Evolutionary conservation across 108 stramenopile genomes (phyloP).

Genomic region (Schizochytrium sp.): DNA sequence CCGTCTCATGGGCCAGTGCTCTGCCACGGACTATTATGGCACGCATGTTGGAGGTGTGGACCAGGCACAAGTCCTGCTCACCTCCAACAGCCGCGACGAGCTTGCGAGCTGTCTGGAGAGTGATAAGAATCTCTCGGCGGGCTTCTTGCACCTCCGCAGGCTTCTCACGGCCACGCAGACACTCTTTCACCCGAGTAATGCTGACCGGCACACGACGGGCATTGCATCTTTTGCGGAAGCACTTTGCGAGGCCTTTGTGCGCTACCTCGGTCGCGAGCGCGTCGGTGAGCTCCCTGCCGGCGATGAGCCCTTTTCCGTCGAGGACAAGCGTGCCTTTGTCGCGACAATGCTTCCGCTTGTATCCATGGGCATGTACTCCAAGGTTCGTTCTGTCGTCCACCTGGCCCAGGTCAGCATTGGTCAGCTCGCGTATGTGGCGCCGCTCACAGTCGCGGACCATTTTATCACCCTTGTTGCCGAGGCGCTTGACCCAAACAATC

Average conservation of each 20-base stretch:
- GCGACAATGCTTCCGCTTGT: background rate
- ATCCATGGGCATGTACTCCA: slow-evolving; percentile 10
- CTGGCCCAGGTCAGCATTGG: background rate
- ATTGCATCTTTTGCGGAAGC: background rate
- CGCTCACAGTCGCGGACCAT: background rate
- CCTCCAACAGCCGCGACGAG: background rate
- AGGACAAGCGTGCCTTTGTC: background rate
- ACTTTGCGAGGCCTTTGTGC: background rate
- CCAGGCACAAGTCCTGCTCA: background rate
- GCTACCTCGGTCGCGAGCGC: background rate
- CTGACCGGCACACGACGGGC: background rate
- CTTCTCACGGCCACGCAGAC: background rate
- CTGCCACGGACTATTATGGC: background rate
- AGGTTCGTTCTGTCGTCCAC: background rate
- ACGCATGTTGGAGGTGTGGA: background rate
- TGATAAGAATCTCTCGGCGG: background rate
- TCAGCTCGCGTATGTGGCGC: background rate
- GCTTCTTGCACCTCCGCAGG: background rate
- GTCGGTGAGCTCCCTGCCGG: background rate
- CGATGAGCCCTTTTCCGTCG: background rate
- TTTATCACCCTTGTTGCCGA: background rate
- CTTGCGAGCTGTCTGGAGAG: background rate
- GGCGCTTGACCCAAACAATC: background rate
- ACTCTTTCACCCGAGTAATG: slow-evolving; percentile 7
- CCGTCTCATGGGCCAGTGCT: background rate